Conservation (phyloP, 75 land plant genomes). For the Pinus taeda region DNA sequence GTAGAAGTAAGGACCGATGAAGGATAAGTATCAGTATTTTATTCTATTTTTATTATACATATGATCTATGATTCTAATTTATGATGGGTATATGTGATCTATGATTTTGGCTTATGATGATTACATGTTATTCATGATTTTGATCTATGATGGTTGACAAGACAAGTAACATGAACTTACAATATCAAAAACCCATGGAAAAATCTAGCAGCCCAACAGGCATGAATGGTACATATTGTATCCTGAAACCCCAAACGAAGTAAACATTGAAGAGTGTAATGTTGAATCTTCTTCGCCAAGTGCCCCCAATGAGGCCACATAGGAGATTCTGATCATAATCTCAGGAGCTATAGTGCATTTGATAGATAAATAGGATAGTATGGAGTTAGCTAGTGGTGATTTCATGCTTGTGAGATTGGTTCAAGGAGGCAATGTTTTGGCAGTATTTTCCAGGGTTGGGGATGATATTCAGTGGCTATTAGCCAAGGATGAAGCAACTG, state of each 20-base stretch:
- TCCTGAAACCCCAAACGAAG: too few species aligned
- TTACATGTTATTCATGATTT: too few species aligned
- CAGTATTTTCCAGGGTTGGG: constrained; percentile 61
- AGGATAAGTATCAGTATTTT: too few species aligned
- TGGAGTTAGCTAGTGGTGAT: constrained; percentile 61
- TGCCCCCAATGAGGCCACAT: constrained; percentile 27
- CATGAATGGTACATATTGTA: not conserved
- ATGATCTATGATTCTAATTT: too few species aligned
- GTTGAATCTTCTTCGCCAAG: constrained; percentile 4
- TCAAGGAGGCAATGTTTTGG: constrained; percentile 52
- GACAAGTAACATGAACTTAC: too few species aligned
- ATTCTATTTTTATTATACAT: too few species aligned
- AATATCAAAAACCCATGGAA: not conserved
- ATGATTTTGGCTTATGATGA: too few species aligned
- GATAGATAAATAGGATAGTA: constrained; percentile 55
- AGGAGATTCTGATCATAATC: constrained; percentile 45
- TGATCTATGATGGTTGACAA: too few species aligned
- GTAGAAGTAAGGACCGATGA: too few species aligned
- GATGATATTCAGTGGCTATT: constrained; percentile 81
- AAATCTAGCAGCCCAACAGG: not conserved
- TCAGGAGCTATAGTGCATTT: constrained; percentile 71
- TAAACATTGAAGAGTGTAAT: not conserved
- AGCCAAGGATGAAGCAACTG: constrained; percentile 58
- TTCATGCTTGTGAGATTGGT: constrained; percentile 43
- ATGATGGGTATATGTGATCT: too few species aligned